These are phyloP conservation scores for Fusarium sp. DNA, from an alignment of 2,329 filamentous ascomycete genomes.

Conservation along the genomic window DNA sequence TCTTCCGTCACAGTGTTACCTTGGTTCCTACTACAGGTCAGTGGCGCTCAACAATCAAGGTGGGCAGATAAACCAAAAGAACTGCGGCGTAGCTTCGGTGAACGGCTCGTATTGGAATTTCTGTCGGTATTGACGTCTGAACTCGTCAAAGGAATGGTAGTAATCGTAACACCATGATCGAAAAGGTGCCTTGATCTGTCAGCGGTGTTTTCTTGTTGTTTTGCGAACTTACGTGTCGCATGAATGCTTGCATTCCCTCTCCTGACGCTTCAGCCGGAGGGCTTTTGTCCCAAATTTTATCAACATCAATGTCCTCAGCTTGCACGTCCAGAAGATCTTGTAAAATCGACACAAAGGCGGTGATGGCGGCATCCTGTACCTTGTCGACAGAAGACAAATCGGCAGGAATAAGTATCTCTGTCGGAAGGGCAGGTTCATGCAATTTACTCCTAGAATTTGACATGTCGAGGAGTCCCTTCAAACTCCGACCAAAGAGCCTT, in stretches of 20 bases:
- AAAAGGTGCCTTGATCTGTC: constrained; percentile 50
- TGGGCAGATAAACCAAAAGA: constrained; percentile 49
- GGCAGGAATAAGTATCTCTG: constrained; percentile 46
- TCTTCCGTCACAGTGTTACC: constrained; percentile 31
- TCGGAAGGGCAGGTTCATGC: constrained; percentile 8
- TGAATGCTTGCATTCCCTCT: constrained; percentile 46
- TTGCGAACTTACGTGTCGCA: constrained; percentile 48
- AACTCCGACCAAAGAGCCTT: constrained; percentile 46
- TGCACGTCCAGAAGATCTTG: constrained; percentile 34
- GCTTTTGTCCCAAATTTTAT: constrained; percentile 36
- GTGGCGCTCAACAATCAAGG: not conserved
- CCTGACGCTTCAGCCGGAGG: constrained; percentile 16
- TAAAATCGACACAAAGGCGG: constrained; percentile 47
- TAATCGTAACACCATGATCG: constrained; percentile 54
- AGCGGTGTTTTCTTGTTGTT: not conserved
- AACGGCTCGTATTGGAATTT: constrained; percentile 48
- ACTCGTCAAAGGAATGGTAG: constrained; percentile 51
- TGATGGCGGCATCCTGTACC: constrained; percentile 22
- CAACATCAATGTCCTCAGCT: constrained; percentile 38
- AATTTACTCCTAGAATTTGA: not conserved
- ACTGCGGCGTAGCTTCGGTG: constrained; percentile 49
- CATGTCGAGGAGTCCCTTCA: constrained; percentile 47
- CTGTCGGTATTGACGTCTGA: constrained; percentile 46
- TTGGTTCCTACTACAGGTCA: constrained; percentile 37
- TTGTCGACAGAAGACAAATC: constrained; percentile 42